Evolutionary conservation across 345 rosid genomes (phyloP), one percentile per base, ranked within the genome.

Genomic region (Moricandia arvensis): DNA sequence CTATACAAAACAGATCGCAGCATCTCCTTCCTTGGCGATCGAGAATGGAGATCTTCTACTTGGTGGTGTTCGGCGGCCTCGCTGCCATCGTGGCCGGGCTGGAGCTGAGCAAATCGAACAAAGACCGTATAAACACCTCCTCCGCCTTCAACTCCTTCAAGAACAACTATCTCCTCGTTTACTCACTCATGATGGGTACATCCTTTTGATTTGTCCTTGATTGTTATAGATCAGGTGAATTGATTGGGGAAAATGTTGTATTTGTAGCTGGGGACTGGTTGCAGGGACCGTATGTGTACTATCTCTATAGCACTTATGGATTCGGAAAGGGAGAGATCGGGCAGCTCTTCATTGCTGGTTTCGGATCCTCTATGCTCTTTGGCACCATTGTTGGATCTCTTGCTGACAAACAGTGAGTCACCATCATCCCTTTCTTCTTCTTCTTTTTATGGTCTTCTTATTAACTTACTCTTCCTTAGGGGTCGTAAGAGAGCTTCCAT

Each of bases 351-450:
- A 88, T 90, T 38, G 93, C 93, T 80, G 89, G 96, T 37, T 90
- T 90, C 64, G 91, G 93, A 76, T 90, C 96, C 41, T 88, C 96
- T 18, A 90, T 90, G 96, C 73, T 90, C 72, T 88, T 90, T 71
- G 96, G 92, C 18, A 90, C 96, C 21, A 81, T 90, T 74, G 93
- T 90, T 62, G 93, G 96, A 41, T 90, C 96, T 70, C 82, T 90
- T 24, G 93, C 93, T 33, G 93, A 90, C 55, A 84, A 87, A 71
- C 89, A 82, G 92, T 90, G 70, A 82, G 87, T 29, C 59, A 61
- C 13, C 18, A 63, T n/a, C 18, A 63, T 73, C 33, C 35, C 45
- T 51, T 43, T 17, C 30, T 45, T 45, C 38, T 15, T 16, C 27
- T 51, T 6, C 4, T 41, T 3, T 1, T 21, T 1, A 3, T 13